Conservation (phyloP, 768 basidiomycete species). For the Boletus eberwhitei region DNA sequence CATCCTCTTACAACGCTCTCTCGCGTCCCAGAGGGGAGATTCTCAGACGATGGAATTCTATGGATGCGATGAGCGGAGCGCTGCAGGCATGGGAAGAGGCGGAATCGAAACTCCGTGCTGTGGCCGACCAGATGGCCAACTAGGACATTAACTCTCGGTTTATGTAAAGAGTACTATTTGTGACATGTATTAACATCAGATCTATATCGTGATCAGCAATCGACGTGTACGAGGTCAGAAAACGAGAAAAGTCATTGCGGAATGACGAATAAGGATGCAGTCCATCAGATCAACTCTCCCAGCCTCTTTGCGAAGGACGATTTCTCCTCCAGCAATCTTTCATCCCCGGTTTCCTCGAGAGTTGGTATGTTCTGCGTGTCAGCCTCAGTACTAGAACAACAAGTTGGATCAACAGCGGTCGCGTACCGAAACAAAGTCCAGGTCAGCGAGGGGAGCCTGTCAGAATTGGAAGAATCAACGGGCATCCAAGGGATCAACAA, state of each 20-base stretch:
- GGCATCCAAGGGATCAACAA: background rate
- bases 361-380: constrained; percentile 57
- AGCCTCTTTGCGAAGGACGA: background rate
- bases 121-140: no score
- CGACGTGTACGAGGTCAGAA: no score
- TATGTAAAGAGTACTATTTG: no score
- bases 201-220: no score
- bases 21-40: constrained; percentile 9
- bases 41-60: constrained; percentile 9
- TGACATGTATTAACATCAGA: no score
- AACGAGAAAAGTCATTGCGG: no score
- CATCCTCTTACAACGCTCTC: constrained; percentile 14
- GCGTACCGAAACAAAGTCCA: constrained; percentile 69
- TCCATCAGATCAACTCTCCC: constrained; percentile 9
- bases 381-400: background rate
- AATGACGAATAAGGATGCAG: background rate
- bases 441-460: constrained; percentile 38
- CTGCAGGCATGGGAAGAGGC: constrained; percentile 18
- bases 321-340: constrained; percentile 13
- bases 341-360: constrained; percentile 61
- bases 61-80: constrained; percentile 3
- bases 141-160: no score
- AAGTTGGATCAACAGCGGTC: background rate
- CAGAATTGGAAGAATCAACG: background rate
- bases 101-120: background rate